Conservation (phyloP, 2,329 filamentous ascomycete species). For the Orbilia javanica region DNA sequence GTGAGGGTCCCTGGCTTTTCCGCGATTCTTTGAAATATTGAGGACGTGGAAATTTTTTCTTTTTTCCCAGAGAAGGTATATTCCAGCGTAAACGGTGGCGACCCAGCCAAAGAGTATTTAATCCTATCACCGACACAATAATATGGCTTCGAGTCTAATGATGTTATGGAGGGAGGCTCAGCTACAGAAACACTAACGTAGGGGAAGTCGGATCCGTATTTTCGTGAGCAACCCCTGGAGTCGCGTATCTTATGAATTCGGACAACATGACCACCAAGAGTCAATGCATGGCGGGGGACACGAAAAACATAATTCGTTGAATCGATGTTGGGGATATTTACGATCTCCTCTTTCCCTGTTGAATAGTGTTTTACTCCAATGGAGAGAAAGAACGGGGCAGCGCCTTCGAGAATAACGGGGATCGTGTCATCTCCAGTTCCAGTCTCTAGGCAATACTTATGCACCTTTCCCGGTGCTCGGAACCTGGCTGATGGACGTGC, state of each 20-base stretch:
- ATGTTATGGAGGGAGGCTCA: slow-evolving; percentile 89
- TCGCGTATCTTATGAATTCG: slow-evolving; percentile 92
- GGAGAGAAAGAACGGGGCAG: slow-evolving; percentile 89
- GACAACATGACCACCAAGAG: slow-evolving; percentile 88
- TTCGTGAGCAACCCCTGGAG: slow-evolving; percentile 84
- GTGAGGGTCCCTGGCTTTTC: slow-evolving; percentile 89
- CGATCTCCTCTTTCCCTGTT: slow-evolving; percentile 80
- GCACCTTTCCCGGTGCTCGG: slow-evolving; percentile 86
- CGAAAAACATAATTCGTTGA: slow-evolving; percentile 80
- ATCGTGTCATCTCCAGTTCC: slow-evolving; percentile 85
- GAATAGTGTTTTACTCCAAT: slow-evolving; percentile 93
- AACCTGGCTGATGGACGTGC: slow-evolving; percentile 85
- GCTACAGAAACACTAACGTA: slow-evolving; percentile 92
- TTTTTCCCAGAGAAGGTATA: slow-evolving; percentile 86
- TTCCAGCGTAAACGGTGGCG: slow-evolving; percentile 89
- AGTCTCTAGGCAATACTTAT: slow-evolving; percentile 93
- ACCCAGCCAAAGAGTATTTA: slow-evolving; percentile 89
- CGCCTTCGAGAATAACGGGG: slow-evolving; percentile 84
- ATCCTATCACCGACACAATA: slow-evolving; percentile 97
- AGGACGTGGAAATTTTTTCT: slow-evolving; percentile 82
- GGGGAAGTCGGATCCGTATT: slow-evolving; percentile 77
- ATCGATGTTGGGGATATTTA: slow-evolving; percentile 83
- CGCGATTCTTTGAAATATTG: slow-evolving; percentile 91
- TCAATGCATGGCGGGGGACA: slow-evolving; percentile 85
- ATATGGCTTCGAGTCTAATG: slow-evolving; percentile 81